phyloP scores from a whole-genome alignment of 2,329 filamentous ascomycete species.

The Botryotinia calthae region DNA sequence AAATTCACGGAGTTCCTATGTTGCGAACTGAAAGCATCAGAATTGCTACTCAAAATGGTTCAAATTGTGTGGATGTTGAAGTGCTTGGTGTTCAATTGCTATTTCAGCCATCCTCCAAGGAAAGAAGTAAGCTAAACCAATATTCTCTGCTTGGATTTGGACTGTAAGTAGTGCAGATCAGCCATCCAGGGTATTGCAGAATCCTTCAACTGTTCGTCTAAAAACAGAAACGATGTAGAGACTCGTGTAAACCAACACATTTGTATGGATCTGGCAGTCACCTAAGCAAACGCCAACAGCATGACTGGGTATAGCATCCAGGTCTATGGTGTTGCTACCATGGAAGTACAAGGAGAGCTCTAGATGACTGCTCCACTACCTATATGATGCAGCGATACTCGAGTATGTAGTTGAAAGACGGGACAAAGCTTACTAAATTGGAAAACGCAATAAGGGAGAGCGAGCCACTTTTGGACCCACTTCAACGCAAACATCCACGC shows the following conservation, averaged over 20 bases:
- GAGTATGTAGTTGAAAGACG: background rate
- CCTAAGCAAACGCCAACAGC: background rate
- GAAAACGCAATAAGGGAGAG: background rate
- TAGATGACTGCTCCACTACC: background rate
- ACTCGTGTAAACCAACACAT: background rate
- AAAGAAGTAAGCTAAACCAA: background rate
- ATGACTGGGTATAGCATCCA: background rate
- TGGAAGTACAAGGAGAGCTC: background rate
- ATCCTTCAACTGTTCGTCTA: background rate
- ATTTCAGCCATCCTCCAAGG: background rate
- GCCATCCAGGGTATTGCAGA: background rate
- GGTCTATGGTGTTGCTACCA: background rate
- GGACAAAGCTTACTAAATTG: background rate
- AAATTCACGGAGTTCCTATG: no score
- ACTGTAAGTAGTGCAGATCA: background rate
- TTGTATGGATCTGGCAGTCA: background rate
- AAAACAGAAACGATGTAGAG: background rate
- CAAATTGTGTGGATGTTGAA: background rate
- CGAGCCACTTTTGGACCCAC: background rate
- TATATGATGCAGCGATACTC: background rate
- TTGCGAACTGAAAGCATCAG: background rate
- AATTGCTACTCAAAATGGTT: background rate
- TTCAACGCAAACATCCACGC: background rate
- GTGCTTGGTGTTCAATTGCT: background rate
- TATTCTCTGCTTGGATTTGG: background rate